Conservation (phyloP, 352 stramenopile species). For the Phytophthora hybrid region DNA sequence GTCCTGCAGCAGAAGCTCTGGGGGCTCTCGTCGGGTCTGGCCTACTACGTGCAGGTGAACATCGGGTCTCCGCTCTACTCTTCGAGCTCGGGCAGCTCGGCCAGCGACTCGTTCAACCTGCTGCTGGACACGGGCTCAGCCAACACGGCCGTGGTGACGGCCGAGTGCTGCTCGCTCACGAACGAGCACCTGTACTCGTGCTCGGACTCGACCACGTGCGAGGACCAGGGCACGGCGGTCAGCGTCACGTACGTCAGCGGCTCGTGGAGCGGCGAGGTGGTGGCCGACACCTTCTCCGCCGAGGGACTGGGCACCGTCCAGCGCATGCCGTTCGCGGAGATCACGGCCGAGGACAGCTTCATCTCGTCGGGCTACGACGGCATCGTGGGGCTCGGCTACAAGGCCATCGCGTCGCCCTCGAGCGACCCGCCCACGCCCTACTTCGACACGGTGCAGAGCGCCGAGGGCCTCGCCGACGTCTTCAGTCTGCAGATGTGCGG, state of each 20-base stretch:
- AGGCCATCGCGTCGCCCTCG: slow-evolving; percentile 67
- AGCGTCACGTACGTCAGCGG: slow-evolving; percentile 83
- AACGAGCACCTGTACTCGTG: slow-evolving; percentile 78
- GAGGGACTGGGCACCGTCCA: slow-evolving; percentile 54
- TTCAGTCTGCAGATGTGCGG: slow-evolving; percentile 86
- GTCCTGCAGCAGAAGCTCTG: slow-evolving; percentile 81
- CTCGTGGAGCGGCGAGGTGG: slow-evolving; percentile 71
- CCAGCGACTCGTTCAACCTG: slow-evolving; percentile 68
- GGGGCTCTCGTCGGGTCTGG: slow-evolving; percentile 71
- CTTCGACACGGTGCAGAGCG: slow-evolving; percentile 60
- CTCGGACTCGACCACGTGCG: slow-evolving; percentile 68
- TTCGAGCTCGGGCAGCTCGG: slow-evolving; percentile 35
- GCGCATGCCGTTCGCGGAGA: slow-evolving; percentile 67
- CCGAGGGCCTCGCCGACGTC: slow-evolving; percentile 50
- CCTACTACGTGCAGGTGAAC: slow-evolving; percentile 64
- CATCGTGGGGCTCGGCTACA: slow-evolving; percentile 75
- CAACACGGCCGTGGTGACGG: slow-evolving; percentile 83
- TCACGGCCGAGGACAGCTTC: slow-evolving; percentile 68
- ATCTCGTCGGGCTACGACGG: slow-evolving; percentile 79
- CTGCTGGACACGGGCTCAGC: slow-evolving; percentile 83
- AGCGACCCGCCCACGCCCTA: slow-evolving; percentile 59
- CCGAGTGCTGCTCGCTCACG: slow-evolving; percentile 73
- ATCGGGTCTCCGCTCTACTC: slow-evolving; percentile 58
- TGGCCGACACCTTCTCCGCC: slow-evolving; percentile 77
- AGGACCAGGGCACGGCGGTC: slow-evolving; percentile 44